A percentile compares a stretch with the other conserved stretches of the same genome.
Conservation (phyloP, 2,329 filamentous ascomycete genomes). For the Fusarium robinianum region DNA sequence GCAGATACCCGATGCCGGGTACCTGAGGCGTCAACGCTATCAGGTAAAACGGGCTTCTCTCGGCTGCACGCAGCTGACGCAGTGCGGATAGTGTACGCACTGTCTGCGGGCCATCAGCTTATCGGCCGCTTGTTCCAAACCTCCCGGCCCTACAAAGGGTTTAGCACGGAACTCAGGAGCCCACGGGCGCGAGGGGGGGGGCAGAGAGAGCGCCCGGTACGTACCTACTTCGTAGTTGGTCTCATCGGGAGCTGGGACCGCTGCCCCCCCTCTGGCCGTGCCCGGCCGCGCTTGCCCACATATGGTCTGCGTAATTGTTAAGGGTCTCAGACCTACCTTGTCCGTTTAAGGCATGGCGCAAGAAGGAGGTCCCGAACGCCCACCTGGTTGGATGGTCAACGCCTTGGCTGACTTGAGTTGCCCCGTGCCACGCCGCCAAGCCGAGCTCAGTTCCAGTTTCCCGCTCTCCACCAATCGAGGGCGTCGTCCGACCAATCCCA, state of each 20-base stretch:
- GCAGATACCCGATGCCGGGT: conserved; percentile 17
- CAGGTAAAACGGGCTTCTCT: neutral
- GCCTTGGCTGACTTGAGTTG: conserved; percentile 24
- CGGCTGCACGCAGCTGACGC: conserved; percentile 16
- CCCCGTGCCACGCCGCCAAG: conserved; percentile 26
- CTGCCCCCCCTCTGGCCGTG: neutral
- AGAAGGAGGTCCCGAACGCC: conserved; percentile 15
- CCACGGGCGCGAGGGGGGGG: too few species aligned
- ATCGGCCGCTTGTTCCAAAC: conserved; percentile 33
- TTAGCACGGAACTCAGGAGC: conserved; percentile 31
- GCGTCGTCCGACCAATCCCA: conserved; percentile 8
- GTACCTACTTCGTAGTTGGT: too few species aligned
- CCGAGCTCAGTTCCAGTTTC: conserved; percentile 18
- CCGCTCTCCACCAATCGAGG: conserved; percentile 15
- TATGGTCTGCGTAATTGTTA: conserved; percentile 30
- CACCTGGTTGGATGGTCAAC: conserved; percentile 37
- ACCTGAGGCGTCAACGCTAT: neutral
- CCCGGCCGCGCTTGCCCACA: conserved; percentile 27
- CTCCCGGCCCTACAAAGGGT: conserved; percentile 31
- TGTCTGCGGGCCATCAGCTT: conserved; percentile 38
- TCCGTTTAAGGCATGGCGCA: conserved; percentile 22
- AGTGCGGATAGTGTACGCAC: conserved; percentile 21
- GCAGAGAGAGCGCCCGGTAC: conserved; percentile 21
- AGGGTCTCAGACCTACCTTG: conserved; percentile 24
- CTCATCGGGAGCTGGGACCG: conserved; percentile 7